Conservation (phyloP, 805 yeast genomes). For the Pachysolen tannophilus region DNA sequence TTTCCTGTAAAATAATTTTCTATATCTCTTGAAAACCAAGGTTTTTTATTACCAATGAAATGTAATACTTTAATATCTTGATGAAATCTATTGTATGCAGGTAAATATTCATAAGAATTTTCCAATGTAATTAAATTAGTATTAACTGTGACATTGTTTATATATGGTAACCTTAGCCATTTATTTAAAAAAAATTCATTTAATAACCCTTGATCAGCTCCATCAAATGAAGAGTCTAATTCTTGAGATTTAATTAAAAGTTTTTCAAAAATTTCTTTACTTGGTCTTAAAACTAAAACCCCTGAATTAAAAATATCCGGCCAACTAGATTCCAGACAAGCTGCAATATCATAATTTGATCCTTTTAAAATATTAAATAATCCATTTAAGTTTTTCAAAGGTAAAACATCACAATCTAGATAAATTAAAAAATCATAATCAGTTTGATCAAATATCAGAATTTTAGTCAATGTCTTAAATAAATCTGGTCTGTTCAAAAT, state of each 20-base stretch:
- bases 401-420: slow-evolving; percentile 59
- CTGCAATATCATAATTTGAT: slow-evolving; percentile 24
- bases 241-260: slow-evolving; percentile 25
- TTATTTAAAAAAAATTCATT: slow-evolving; percentile 56
- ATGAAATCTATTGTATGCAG: slow-evolving; percentile 21
- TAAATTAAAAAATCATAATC: slow-evolving; percentile 41
- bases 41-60: slow-evolving; percentile 58
- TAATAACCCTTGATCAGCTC: slow-evolving; percentile 87
- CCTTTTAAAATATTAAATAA: slow-evolving; percentile 18
- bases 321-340: slow-evolving; percentile 84
- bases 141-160: slow-evolving; percentile 69
- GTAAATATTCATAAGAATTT: slow-evolving; percentile 23
- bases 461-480: slow-evolving; percentile 39
- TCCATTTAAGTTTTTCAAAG: slow-evolving; percentile 26
- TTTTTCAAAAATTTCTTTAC: slow-evolving; percentile 28
- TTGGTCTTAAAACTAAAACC: slow-evolving; percentile 54
- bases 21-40: slow-evolving; percentile 33
- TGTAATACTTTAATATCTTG: slow-evolving; percentile 45
- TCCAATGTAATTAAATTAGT: slow-evolving; percentile 10
- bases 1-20: slow-evolving; percentile 8
- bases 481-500: slow-evolving; percentile 24
- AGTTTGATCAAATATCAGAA: slow-evolving; percentile 42
- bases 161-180: slow-evolving; percentile 55
- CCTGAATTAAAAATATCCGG: slow-evolving; percentile 88
- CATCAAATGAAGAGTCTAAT: slow-evolving; percentile 54